Base-by-base conservation (phyloP, 208 protist species). In the Crithidia acanthocephali region DNA sequence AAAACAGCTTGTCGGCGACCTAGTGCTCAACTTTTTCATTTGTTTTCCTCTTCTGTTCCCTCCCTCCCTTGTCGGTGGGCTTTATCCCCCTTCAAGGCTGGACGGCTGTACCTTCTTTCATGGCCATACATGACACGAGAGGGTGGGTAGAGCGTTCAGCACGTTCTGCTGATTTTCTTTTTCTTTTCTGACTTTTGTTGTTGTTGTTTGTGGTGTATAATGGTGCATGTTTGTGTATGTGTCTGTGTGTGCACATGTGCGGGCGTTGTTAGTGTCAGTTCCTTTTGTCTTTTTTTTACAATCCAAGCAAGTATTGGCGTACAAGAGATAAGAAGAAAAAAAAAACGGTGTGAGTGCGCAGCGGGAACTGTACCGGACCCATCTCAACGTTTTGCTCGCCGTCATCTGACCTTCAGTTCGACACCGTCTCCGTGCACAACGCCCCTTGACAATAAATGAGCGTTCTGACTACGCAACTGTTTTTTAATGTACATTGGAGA, bases 41-140 rank as follows among this genome's bases (percentile, higher is more conserved):
- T 53, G 18, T 58, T 37, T 61, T 45, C 25, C 33, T 61, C 27
- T 11, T 61, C n/a, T 18, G 30, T 61, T 42, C 56, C 15, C 30
- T 22, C 7, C 50, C 25, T 30, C 6, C 50, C 50, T 55, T 30
- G 20, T 30, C 13, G 50, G 50, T 25, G 44, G 37, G 37, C 13
- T 7, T 50, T 50, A 58, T 53, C 48, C 30, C 58, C 42, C 40
- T 44, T 48, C 35, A 52, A 47, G 56, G 30, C 44, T 66, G 47
- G 27, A 30, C 60, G 44, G 18, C n/a, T 53, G 47, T 27, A 44
- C 62, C 48, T 58, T 68, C 62, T 53, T 25, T 58, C 62, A 68
- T 58, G 62, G 62, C 48, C 6, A 68, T 68, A 68, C 62, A 47
- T 35, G 62, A 68, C 35, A 58, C 48, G 45, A 56, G 48, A 68